Base-by-base conservation (phyloP, 805 yeast species). In the Schizosaccharomyces lindneri region DNA sequence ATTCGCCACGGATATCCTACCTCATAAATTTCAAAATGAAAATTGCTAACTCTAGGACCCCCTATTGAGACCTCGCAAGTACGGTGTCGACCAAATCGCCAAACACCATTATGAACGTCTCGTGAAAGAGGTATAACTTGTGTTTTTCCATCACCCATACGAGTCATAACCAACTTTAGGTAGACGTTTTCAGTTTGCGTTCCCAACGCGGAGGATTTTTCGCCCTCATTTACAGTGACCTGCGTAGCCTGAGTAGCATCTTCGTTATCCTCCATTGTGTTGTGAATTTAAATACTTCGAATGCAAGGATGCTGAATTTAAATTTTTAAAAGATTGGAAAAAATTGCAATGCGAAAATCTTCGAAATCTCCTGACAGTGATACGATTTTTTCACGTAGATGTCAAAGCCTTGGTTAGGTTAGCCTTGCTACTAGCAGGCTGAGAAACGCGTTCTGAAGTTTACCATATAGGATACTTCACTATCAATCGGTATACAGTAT, bases 231-330 rank as follows among this genome's bases (percentile, higher is more conserved):
- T 24, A 24, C 36, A 17, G 57, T 29, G 17, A 17, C 36, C 27
- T 51, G 57, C 11, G 57, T 51, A 51, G 57, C 36, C 57, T 51
- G 57, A 24, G 57, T 51, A 46, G 51, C 51, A 19, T 46, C 51
- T 15, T 46, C 51, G n/a, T 2, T 9, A 19, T 46, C 51, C 17
- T 46, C 51, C 51, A 46, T 46, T 19, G 51, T 46, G 13, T 46
- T 9, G 13, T 15, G 27, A 46, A 46, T 2, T 7, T 4, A 46
- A 7, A 6, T 5, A 6, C 7, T 19, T 2, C 27, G 5, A 24
- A 46, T 17, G 19, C 21, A 46, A 19, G 11, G 13, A 19, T 46
- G 11, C 21, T 19, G 24, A n/a, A 13, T 46, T n/a, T 46, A 46
- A 19, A 46, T 46, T 24, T 24, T 7, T 9, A 19, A 46, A 46